Evolutionary conservation across 768 basidiomycete species (phyloP), one percentile per base, ranked within the genome.

Genomic region (Collybia sp.): DNA sequence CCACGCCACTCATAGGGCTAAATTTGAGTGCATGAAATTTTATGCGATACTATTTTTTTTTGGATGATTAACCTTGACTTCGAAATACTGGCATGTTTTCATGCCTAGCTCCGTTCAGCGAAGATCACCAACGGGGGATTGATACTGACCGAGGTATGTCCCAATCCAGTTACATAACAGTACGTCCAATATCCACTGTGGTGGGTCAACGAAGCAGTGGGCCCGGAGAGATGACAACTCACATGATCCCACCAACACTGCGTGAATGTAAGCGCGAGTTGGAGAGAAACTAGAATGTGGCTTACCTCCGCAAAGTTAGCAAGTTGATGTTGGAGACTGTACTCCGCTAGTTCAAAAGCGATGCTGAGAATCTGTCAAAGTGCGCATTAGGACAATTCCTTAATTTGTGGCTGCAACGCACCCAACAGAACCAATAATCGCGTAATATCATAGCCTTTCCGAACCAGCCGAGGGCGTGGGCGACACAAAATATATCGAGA

Each of bases 231-330:
- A 19, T 45, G 51, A 32, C 42, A 6, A 69, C 80, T 57, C 70
- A 90, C 88, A 71, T 93, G 89, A 61, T 92, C 90, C 89, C 89
- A 93, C 90, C 89, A 92, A 58, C 90, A 92, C 87, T 90, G 54
- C 53, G 53, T 46, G 39, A 50, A 41, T 51, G 44, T 52, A 53
- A 50, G 38, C 52, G 53, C 37, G 19, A 32, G 33, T 36, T 46
- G 17, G 43, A 30, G 44, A 45, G 42, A 45, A 42, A 40, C 30
- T 25, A 31, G 48, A 44, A 49, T 44, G 46, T 31, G 52, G 62
- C 77, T 43, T 65, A 88, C 88, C 80, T 93, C 89, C 41, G 79
- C 83, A 60, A 93, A 92, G 60, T 93, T 93, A 17, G 89, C 71
- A n/a, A 93, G 65, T 59, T 93, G 89, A 63, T 93, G 89, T 58